Base-by-base conservation (phyloP, 331 rosid genomes). In the Quercus phellos region DNA sequence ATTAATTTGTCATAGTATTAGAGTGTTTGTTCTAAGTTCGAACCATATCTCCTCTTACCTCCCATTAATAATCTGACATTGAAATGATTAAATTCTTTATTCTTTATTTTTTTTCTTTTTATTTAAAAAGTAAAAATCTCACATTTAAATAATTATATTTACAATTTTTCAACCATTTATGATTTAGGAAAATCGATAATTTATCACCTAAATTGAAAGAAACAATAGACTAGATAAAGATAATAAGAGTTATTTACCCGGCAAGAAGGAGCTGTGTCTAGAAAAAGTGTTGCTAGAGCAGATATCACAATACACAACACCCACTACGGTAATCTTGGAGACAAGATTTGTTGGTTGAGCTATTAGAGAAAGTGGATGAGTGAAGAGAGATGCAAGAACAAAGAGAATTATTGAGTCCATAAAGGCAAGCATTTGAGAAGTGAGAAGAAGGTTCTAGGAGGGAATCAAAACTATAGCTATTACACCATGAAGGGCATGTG, bases 271-370 rank as follows among this genome's bases (percentile, higher is more conserved):
- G 89, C 97, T 87, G 32, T 90, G 87, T 59, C 74, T 84, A 30
- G 97, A 88, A 82, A 91, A 79, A 58, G 81, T 85, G 79, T 71
- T 87, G 79, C 61, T 89, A 38, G 88, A 88, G 80, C 94, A 91
- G 4, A 89, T 74, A 75, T 91, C 97, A 85, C 97, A 91, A 54
- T 86, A 91, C 75, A 91, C 92, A 19, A 81, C 84, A 29, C 97
- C 97, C 2, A 80, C 89, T 1, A 91, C 91, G 0, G 82, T 86
- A 85, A 91, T 91, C 55, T 71, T 83, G 55, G 97, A 74, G 24
- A 77, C 61, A 0, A 79, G 50, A 11, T 72, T 26, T 19, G 27
- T 50, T 8, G 90, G 69, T 46, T 80, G 72, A 74, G 88, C 89
- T 74, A 43, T 50, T 3, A 74, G 73, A 32, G 84, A 46, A 68